Evolutionary conservation across 2,329 filamentous ascomycete species (phyloP).

Genomic region (Beauveria sp.): DNA sequence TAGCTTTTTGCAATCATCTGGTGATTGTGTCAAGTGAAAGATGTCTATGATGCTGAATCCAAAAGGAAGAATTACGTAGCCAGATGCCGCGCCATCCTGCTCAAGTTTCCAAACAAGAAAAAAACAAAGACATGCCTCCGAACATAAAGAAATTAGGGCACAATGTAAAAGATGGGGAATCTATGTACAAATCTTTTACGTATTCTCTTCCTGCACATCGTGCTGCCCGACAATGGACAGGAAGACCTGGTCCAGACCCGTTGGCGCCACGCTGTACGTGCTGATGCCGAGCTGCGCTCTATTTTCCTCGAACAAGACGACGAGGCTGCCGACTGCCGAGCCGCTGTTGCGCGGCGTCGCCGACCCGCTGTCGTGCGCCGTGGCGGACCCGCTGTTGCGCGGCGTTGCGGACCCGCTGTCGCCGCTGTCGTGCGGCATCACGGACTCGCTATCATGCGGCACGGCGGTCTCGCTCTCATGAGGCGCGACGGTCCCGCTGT

Average conservation of each 20-base stretch:
- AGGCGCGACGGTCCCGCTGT: constrained; percentile 28
- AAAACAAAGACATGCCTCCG: not conserved
- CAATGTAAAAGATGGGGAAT: too few species aligned
- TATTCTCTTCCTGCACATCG: constrained; percentile 66
- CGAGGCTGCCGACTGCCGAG: constrained; percentile 59
- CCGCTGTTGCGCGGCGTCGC: constrained; percentile 18
- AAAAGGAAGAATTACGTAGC: too few species aligned
- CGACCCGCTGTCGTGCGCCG: too few species aligned
- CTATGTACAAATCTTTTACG: not conserved
- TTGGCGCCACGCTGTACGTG: constrained; percentile 81
- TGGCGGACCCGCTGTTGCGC: constrained; percentile 31
- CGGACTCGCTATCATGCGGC: constrained; percentile 29
- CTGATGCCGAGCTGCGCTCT: constrained; percentile 64
- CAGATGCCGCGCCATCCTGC: not conserved
- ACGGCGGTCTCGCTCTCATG: constrained; percentile 33
- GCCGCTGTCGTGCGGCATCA: too few species aligned
- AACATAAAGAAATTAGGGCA: too few species aligned
- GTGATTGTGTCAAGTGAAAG: not conserved
- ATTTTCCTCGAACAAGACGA: constrained; percentile 64
- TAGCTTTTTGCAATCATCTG: not conserved
- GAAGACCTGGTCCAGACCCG: constrained; percentile 87
- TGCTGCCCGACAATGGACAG: constrained; percentile 75
- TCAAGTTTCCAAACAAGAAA: not conserved
- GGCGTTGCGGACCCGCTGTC: constrained; percentile 36
- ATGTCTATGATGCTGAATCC: not conserved